A percentile compares a stretch with the other conserved stretches of the same genome.
These are phyloP conservation scores for Saprolegnia diclina DNA, from an alignment of 352 stramenopile species.

Conservation along the genomic window DNA sequence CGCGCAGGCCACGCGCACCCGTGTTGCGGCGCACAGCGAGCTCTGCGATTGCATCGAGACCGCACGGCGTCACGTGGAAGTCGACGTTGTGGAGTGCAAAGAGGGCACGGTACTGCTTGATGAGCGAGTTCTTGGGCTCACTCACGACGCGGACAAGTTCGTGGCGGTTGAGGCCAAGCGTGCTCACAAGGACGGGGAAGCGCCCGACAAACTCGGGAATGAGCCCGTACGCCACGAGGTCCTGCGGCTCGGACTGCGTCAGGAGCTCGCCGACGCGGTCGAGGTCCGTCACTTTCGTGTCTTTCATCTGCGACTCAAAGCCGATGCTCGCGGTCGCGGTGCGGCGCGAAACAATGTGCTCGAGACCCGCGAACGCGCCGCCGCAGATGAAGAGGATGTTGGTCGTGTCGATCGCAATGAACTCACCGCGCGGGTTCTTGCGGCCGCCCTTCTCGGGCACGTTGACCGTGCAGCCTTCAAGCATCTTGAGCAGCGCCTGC, in stretches of 20 bases:
- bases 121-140: constrained; percentile 95
- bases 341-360: constrained; percentile 91
- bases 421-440: constrained; percentile 95
- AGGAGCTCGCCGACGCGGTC: constrained; percentile 90
- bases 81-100: constrained; percentile 96
- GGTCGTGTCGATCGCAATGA: constrained; percentile 97
- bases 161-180: constrained; percentile 84
- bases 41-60: constrained; percentile 92
- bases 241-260: constrained; percentile 90
- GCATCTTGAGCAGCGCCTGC: constrained; percentile 98
- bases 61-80: constrained; percentile 93
- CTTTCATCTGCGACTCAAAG: constrained; percentile 93
- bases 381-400: constrained; percentile 99
- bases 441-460: constrained; percentile 95
- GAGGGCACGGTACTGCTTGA: constrained; percentile 96
- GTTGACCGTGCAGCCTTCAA: constrained; percentile 96
- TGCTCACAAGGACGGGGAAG: constrained; percentile 96
- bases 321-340: constrained; percentile 94
- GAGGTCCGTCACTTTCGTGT: constrained; percentile 56
- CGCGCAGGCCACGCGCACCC: constrained; percentile 92
- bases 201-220: constrained; percentile 98
- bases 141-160: constrained; percentile 95
- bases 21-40: constrained; percentile 92
- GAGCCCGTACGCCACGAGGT: constrained; percentile 95
- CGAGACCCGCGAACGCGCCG: constrained; percentile 94